These are phyloP conservation scores for Neurospora pannonica DNA, from an alignment of 495 filamentous ascomycete genomes.

Conservation along the genomic window DNA sequence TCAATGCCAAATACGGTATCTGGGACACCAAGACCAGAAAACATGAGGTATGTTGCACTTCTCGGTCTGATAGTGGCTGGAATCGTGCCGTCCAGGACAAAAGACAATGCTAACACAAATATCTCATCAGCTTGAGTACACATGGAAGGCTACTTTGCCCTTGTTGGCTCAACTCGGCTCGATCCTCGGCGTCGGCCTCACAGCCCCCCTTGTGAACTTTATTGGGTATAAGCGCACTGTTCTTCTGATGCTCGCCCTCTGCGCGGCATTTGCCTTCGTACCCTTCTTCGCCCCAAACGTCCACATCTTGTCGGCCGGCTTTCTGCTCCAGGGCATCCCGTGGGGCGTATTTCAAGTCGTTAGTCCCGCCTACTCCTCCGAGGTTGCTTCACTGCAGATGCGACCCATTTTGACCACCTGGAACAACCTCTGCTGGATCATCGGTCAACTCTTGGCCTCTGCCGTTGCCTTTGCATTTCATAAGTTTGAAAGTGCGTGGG, in stretches of 20 bases:
- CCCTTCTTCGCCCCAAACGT: conserved; percentile 54
- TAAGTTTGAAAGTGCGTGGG: conserved; percentile 41
- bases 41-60: conserved; percentile 12
- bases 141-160: conserved; percentile 30
- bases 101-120: conserved; percentile 1
- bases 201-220: conserved; percentile 50
- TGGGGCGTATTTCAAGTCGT: conserved; percentile 56
- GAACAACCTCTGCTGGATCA: conserved; percentile 61
- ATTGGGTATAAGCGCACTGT: conserved; percentile 54
- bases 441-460: conserved; percentile 54
- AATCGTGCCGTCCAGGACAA: conserved; percentile 42
- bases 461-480: conserved; percentile 49
- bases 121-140: conserved; percentile 36
- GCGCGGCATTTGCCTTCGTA: conserved; percentile 44
- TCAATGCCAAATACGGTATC: conserved; percentile 51
- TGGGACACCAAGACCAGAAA: conserved; percentile 2
- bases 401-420: conserved; percentile 57
- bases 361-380: conserved; percentile 47
- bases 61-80: conserved; percentile 12
- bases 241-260: conserved; percentile 31
- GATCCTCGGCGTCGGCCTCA: conserved; percentile 51
- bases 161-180: conserved; percentile 32
- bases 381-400: conserved; percentile 46
- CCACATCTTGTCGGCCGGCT: conserved; percentile 50
- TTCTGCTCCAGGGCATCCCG: conserved; percentile 62